Evolutionary conservation across 2,329 filamentous ascomycete genomes (phyloP), one percentile per base, ranked within the genome.

Genomic region (Diplodia intermedia): DNA sequence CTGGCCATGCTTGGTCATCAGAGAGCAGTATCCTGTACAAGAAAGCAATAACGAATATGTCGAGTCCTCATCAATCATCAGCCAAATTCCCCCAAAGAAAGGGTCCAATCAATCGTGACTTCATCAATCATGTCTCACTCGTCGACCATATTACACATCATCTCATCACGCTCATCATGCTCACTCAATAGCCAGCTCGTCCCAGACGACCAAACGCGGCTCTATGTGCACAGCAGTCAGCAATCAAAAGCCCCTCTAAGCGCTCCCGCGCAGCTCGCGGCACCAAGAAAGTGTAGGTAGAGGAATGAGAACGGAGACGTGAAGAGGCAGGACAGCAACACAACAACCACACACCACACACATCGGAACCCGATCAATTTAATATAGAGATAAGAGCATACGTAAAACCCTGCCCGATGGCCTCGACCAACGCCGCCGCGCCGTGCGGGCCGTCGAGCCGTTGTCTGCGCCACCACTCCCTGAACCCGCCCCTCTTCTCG

Each of bases 391-490:
- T 8, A 4, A 61, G 23, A 33, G 40, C 57, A 18, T 47, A 49
- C 57, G 9, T 33, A 49, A 43, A 50, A 26, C 38, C 57, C 9
- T 61, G 57, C 5, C 57, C 57, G 3, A 61, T 9, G 2, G 40
- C 57, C 31, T 61, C 57, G 12, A 61, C 15, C 40, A 29, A 14
- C 3, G 57, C 57, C 1, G 31, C 57, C 4, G 57, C 57, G 23
- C 57, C 40, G 15, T 61, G 57, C 40, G 40, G 57, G 9, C 15
- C 15, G n/a, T 61, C 40, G n/a, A 61, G 4, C 11, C 26, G n/a
- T 18, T 61, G 57, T 18, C 57, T 31, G 26, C 57, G n/a, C 57
- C 57, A 61, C 57, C 57, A 61, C 4, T 23, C 57, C 18, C 12
- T 61, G 23, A 61, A 33, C 8, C 38, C 26, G n/a, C 26, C 40